A percentile compares a stretch with the other conserved stretches of the same genome.
phyloP scores from a whole-genome alignment of 1,139 yeast genomes.

The Sporopachydermia cereana region DNA sequence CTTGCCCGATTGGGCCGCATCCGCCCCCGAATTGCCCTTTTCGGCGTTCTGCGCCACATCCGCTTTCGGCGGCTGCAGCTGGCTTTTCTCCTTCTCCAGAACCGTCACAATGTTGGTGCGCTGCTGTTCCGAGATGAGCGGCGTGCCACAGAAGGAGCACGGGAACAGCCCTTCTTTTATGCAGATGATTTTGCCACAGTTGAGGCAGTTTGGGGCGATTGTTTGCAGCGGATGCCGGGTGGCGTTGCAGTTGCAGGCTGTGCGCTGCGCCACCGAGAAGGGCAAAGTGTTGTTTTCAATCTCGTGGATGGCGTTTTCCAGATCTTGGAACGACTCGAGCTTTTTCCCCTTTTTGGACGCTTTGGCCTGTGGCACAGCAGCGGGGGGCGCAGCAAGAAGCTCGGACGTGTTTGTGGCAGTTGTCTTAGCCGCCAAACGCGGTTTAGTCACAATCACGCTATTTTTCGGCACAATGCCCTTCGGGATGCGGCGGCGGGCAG shows the following conservation, averaged over 20 bases:
- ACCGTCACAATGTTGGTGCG: constrained; percentile 43
- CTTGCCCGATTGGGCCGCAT: constrained; percentile 12
- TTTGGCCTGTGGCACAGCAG: constrained; percentile 20
- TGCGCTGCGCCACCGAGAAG: constrained; percentile 15
- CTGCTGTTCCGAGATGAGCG: constrained; percentile 50
- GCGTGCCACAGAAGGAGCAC: constrained; percentile 72
- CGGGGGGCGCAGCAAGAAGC: constrained; percentile 14
- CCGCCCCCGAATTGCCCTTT: constrained; percentile 7
- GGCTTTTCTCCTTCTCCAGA: constrained; percentile 24
- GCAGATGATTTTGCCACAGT: constrained; percentile 92
- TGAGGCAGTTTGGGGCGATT: constrained; percentile 84
- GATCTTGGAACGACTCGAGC: constrained; percentile 43
- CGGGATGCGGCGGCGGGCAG: neutral
- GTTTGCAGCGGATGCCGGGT: constrained; percentile 80
- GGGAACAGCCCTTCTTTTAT: constrained; percentile 79
- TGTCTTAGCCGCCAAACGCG: constrained; percentile 4
- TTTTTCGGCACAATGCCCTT: neutral
- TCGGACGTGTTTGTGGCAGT: constrained; percentile 1
- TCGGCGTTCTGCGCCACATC: constrained; percentile 9
- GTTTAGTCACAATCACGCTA: constrained; percentile 5
- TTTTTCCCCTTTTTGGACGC: constrained; percentile 29
- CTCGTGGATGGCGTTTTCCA: constrained; percentile 38
- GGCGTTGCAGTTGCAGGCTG: constrained; percentile 68
- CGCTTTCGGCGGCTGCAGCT: constrained; percentile 4
- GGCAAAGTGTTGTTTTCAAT: constrained; percentile 12